Conservation (phyloP, 805 yeast species). For the Hanseniaspora vineae region DNA sequence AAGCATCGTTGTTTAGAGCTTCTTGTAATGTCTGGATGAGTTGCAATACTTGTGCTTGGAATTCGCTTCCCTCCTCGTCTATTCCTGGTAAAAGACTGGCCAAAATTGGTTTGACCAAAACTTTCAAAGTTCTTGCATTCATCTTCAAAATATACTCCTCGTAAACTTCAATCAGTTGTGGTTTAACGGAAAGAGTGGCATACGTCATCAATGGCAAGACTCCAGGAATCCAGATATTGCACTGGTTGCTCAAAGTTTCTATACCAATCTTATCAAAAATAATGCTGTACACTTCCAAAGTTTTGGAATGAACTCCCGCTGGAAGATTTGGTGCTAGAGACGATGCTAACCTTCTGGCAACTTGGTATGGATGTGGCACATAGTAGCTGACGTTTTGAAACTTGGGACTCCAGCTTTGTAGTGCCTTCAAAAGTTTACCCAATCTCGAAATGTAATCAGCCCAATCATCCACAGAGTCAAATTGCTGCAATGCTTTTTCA, state of each 20-base stretch:
- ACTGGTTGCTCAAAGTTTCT: conserved; percentile 38
- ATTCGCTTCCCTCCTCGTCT: conserved; percentile 86
- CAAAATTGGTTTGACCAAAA: conserved; percentile 54
- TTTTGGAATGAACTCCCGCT: conserved; percentile 89
- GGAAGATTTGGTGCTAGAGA: conserved; percentile 78
- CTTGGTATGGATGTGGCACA: conserved; percentile 55
- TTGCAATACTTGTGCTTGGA: conserved; percentile 45
- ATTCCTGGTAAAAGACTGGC: conserved; percentile 73
- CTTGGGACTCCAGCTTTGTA: conserved; percentile 35
- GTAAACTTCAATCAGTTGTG: conserved; percentile 54
- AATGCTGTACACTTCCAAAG: conserved; percentile 61
- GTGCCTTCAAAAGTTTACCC: conserved; percentile 62
- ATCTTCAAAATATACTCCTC: conserved; percentile 41
- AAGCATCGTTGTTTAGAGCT: conserved; percentile 48
- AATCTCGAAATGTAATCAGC: conserved; percentile 92
- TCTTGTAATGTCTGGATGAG: conserved; percentile 48
- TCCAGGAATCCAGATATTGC: conserved; percentile 85
- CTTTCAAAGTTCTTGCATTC: conserved; percentile 35
- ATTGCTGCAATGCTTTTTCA: conserved; percentile 58
- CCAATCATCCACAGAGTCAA: conserved; percentile 89
- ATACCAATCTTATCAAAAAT: conserved; percentile 54
- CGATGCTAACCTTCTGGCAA: conserved; percentile 60
- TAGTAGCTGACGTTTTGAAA: conserved; percentile 29
- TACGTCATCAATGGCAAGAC: conserved; percentile 78
- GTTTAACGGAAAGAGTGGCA: conserved; percentile 81